phyloP scores from a whole-genome alignment of 352 stramenopile genomes.

The Phytophthora sp. region DNA sequence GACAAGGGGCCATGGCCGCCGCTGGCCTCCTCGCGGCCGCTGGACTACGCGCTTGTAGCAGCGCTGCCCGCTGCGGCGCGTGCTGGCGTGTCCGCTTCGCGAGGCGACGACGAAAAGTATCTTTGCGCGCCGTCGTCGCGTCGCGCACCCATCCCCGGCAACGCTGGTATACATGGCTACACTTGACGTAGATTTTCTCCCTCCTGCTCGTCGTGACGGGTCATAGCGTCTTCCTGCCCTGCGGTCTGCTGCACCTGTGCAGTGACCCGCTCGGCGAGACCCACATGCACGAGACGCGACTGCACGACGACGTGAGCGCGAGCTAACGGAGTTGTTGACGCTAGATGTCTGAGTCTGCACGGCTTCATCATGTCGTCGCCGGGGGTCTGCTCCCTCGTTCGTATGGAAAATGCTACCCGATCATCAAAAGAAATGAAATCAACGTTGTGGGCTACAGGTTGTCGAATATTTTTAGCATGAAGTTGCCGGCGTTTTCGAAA shows the following conservation, averaged over 20 bases:
- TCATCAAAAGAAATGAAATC: too few species aligned
- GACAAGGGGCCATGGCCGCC: conserved; percentile 9
- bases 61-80: conserved; percentile 37
- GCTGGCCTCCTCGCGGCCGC: conserved; percentile 4
- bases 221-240: conserved; percentile 62
- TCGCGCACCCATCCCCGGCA: not conserved
- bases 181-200: conserved; percentile 54
- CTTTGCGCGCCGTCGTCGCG: conserved; percentile 25
- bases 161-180: conserved; percentile 1
- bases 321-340: not conserved
- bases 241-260: conserved; percentile 47
- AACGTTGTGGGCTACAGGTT: too few species aligned
- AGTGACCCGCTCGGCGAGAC: conserved; percentile 42
- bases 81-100: not conserved
- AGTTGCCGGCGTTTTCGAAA: not conserved
- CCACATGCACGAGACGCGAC: conserved; percentile 36
- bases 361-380: conserved; percentile 57
- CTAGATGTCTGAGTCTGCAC: conserved; percentile 51
- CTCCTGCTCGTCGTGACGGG: conserved; percentile 61
- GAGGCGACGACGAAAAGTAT: conserved; percentile 36
- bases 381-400: conserved; percentile 54
- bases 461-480: too few species aligned
- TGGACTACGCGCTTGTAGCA: conserved; percentile 34
- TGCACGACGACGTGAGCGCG: not conserved
- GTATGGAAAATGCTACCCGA: too few species aligned